Conservation (phyloP, 768 basidiomycete species). For the Mycena crocata region DNA sequence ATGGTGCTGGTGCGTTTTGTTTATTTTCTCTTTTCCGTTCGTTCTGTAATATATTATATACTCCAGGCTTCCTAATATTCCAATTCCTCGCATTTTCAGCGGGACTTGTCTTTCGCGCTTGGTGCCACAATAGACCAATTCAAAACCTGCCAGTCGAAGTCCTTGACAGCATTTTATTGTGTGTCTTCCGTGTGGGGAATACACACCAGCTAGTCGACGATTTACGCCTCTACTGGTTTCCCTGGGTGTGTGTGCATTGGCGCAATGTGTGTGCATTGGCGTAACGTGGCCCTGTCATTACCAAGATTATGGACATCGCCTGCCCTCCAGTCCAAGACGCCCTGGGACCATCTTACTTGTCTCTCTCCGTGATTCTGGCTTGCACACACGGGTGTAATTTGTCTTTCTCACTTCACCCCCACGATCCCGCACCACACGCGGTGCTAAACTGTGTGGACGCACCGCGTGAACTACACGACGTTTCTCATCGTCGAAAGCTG, state of each 20-base stretch:
- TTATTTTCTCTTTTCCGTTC: too few relatives aligned
- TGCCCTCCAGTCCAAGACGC: not conserved
- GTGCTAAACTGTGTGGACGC: too few relatives aligned
- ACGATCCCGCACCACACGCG: too few relatives aligned
- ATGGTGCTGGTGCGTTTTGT: too few relatives aligned
- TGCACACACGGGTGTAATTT: not conserved
- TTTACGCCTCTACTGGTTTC: not conserved
- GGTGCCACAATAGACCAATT: not conserved
- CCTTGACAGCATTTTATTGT: slow-evolving; percentile 1
- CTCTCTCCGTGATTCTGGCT: slow-evolving; percentile 5
- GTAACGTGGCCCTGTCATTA: too few relatives aligned
- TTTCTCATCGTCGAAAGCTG: slow-evolving; percentile 8
- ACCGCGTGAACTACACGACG: not conserved
- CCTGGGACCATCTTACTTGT: not conserved
- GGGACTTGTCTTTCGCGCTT: not conserved
- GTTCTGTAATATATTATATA: not conserved
- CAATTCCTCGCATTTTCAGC: not conserved
- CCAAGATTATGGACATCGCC: not conserved
- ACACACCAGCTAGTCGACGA: not conserved
- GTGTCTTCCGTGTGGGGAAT: not conserved
- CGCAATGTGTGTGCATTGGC: too few relatives aligned
- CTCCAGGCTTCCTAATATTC: not conserved
- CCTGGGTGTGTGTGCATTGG: slow-evolving; percentile 8
- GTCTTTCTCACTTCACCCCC: too few relatives aligned
- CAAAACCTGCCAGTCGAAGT: slow-evolving; percentile 7